These are phyloP conservation scores for Calonectria henricotiae DNA, from an alignment of 2,329 filamentous ascomycete species.

Conservation along the genomic window DNA sequence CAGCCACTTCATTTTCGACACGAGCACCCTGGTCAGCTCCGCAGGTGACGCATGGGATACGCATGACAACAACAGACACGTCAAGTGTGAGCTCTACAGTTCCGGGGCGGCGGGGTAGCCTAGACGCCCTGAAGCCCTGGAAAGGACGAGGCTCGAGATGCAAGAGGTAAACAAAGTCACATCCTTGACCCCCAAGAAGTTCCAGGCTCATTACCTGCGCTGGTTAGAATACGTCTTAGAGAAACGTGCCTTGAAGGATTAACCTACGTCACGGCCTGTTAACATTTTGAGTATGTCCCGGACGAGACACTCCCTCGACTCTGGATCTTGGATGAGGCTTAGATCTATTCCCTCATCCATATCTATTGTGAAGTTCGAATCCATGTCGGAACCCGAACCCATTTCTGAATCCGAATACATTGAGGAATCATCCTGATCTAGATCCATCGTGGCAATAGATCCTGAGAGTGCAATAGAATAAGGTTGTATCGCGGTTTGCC, in stretches of 20 bases:
- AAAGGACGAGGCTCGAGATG: not conserved
- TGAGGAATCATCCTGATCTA: no score
- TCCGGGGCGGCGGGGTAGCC: not conserved
- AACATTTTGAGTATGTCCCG: not conserved
- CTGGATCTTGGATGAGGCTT: not conserved
- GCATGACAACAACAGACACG: no score
- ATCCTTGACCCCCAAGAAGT: not conserved
- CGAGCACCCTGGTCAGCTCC: not conserved
- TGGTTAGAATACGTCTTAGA: not conserved
- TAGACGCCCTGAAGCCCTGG: not conserved
- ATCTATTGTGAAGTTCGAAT: not conserved
- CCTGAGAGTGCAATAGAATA: not conserved
- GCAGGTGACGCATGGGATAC: not conserved
- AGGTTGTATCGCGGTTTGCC: not conserved
- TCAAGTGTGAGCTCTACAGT: not conserved
- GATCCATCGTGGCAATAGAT: no score
- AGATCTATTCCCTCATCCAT: not conserved
- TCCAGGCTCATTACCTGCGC: not conserved
- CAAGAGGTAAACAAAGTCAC: not conserved
- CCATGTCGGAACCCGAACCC: no score
- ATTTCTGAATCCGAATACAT: no score
- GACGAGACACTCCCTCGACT: not conserved
- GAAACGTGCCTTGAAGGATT: not conserved
- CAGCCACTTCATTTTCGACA: constrained; percentile 8
- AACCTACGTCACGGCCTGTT: not conserved